Base-by-base conservation (phyloP, 176 grass and related monocot species). In the Juncus effusus region DNA sequence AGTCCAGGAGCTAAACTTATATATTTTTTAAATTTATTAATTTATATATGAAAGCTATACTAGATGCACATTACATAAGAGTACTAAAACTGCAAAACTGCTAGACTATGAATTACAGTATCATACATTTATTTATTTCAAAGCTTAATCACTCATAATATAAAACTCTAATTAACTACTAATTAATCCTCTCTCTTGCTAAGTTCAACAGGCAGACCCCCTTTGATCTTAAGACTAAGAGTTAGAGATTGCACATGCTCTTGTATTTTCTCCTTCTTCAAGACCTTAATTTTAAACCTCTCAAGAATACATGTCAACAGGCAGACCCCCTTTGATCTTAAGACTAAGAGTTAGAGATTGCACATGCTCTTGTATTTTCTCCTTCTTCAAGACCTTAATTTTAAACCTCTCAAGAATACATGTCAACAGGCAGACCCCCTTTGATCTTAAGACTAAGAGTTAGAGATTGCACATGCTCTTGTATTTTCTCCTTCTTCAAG, bases 341-440 rank as follows among this genome's bases (percentile, higher is more conserved):
- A 82, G 65, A 36, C 58, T 60, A 9, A 77, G 1, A 3, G 73
- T 76, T 0, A 73, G 19, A 28, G 19, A 28, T 28, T 28, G 65
- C 6, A 60, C 13, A 63, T 51, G 65, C 51, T 77, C 50, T 11
- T 64, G 65, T 10, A 3, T 51, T 2, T 40, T 53, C 4, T 82
- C 62, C 19, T 28, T 28, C 59, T 84, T 81, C 36, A 82, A 67
- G 36, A 38, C 12, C 11, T 45, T 74, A 4, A 86, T 54, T 13
- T 58, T 37, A 53, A 81, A 86, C 56, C 78, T 73, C 4, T 86
- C 80, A 0, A 90, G 52, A 40, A 86, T 60, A 10, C 63, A 80
- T 0, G n/a, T 54, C 42, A 54, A 81, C 78, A 36, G 74, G 78
- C 37, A 86, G 28, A 5, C 83, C 83, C 4, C 70, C 73, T 16